These are phyloP conservation scores for Arthrinium phaeospermum DNA, from an alignment of 2,329 filamentous ascomycete species.

Conservation along the genomic window DNA sequence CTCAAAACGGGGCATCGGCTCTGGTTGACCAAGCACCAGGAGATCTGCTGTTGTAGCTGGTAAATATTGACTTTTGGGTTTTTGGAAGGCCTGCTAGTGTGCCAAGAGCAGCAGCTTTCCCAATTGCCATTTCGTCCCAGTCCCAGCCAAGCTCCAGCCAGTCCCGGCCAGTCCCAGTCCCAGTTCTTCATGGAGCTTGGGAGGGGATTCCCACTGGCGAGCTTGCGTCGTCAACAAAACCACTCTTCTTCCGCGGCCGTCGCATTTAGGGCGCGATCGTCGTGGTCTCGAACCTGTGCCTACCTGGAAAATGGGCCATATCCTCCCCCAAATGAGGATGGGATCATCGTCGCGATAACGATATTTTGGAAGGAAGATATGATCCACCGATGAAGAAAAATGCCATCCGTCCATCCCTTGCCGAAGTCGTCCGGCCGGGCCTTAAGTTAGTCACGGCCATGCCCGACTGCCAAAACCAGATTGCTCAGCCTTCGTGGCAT, in stretches of 20 bases:
- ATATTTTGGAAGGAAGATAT: not conserved
- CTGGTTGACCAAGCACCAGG: not conserved
- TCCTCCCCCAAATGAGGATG: not conserved
- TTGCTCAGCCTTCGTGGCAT: not conserved
- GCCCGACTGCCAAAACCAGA: not conserved
- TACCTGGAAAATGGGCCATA: not conserved
- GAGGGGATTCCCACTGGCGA: not conserved
- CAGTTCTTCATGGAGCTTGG: not conserved
- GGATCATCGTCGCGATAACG: constrained; percentile 13
- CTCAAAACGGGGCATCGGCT: not conserved
- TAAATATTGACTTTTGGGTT: constrained; percentile 7
- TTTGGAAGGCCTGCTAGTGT: not conserved
- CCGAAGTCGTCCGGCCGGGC: not conserved
- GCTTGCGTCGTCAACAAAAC: not conserved
- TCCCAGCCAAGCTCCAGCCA: not conserved
- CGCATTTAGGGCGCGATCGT: constrained; percentile 13
- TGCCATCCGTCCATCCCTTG: not conserved
- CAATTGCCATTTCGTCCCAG: not conserved
- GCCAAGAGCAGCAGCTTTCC: not conserved
- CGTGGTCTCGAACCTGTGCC: not conserved
- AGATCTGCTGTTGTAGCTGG: not conserved
- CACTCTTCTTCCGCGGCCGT: not conserved
- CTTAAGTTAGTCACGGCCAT: not conserved
- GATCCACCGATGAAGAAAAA: constrained; percentile 9
- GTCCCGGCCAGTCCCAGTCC: not conserved